Evolutionary conservation across 1,139 yeast species (phyloP).

Genomic region (Pichia sp.): DNA sequence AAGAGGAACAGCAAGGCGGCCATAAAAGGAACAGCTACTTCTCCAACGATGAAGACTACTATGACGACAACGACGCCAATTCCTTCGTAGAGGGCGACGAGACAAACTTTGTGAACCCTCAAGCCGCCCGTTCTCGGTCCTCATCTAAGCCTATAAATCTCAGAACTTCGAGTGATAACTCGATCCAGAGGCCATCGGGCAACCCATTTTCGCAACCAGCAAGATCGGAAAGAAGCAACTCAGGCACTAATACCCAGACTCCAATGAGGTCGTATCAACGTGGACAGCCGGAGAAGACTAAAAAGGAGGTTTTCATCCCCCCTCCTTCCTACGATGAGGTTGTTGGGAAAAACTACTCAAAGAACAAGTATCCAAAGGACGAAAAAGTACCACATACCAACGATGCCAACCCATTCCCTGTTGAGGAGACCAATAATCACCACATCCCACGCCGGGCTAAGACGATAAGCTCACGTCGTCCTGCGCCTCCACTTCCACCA

Average conservation of each 20-base stretch:
- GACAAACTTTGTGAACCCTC: constrained; percentile 15
- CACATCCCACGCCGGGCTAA: constrained; percentile 18
- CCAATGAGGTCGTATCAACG: constrained; percentile 8
- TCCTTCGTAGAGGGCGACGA: constrained; percentile 25
- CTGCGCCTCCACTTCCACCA: constrained; percentile 14
- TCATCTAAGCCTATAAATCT: background rate
- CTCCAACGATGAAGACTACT: constrained; percentile 10
- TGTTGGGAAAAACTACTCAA: constrained; percentile 46
- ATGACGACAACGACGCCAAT: constrained; percentile 12
- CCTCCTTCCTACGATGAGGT: constrained; percentile 76
- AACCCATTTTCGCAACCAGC: constrained; percentile 17
- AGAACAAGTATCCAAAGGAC: constrained; percentile 50
- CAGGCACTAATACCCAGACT: constrained; percentile 2
- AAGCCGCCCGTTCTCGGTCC: background rate
- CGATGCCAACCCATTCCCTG: constrained; percentile 29
- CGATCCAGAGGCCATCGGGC: constrained; percentile 13
- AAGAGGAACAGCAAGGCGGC: constrained; percentile 23
- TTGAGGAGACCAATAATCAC: constrained; percentile 6
- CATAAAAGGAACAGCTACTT: constrained; percentile 5
- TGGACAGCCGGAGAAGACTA: constrained; percentile 1
- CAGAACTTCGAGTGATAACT: constrained; percentile 15
- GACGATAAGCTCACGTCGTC: constrained; percentile 16
- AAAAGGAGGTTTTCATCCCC: constrained; percentile 18
- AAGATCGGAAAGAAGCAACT: constrained; percentile 15
- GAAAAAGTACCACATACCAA: constrained; percentile 31